Base-by-base conservation (phyloP, 306 rosid genomes). In the Sicyos baderoa region DNA sequence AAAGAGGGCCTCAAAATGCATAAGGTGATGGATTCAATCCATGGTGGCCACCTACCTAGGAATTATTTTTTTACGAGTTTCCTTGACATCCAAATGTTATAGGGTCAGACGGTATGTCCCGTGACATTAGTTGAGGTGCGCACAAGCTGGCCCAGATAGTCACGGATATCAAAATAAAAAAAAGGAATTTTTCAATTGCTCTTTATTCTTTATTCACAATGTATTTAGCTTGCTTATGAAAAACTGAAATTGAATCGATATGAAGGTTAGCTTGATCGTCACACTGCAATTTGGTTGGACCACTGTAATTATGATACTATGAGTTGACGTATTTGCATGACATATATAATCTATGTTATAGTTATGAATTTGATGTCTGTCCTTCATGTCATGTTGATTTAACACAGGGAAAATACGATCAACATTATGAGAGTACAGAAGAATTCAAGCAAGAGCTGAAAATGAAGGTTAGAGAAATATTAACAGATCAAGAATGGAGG, bases 401-500 rank as follows among this genome's bases (percentile, higher is more conserved):
- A 57, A 1, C 62, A 7, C 80, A 94, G 99, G 99, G 97, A 64
- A 94, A 94, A 83, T 94, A 94, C 69, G 99, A 94, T 12, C 89
- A 86, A 64, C 89, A 78, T 65, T 85, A 85, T 66, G 99, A 94
- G 77, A 82, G 59, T 56, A 88, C 97, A 22, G 96, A 88, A 73
- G 96, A 88, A 74, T 94, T 88, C 81, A 78, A 81, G 89, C 86
- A 85, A 82, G 96, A 94, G 83, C 86, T 94, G 54, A 94, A 86
- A 75, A 72, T 86, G 76, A 93, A 90, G 77, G 99, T 94, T 78
- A 84, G 95, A 77, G 97, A 90, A 84, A 80, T 94, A 72, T 84
- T 94, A 79, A 90, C 99, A 40, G 95, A 94, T 49, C 96, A 94
- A 81, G 97, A 94, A 84, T 94, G 99, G 99, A 85, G 97, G 79